These are phyloP conservation scores for Sonneratia alba DNA, from an alignment of 345 rosid genomes.

Conservation along the genomic window DNA sequence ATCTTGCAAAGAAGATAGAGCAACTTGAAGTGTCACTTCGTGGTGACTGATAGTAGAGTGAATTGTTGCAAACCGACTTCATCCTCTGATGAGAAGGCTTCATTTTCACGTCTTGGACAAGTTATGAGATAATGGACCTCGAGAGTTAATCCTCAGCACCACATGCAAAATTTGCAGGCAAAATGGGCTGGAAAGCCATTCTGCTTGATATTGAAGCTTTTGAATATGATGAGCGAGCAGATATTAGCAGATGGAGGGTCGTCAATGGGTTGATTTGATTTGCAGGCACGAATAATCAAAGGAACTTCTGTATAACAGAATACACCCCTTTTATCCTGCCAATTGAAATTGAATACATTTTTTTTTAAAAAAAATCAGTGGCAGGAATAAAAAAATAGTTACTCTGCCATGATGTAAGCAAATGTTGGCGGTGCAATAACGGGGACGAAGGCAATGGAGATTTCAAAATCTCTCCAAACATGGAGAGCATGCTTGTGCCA, in stretches of 20 bases:
- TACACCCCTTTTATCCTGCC: too few relatives aligned
- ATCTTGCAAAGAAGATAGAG: conserved; percentile 67
- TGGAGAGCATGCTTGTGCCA: background rate
- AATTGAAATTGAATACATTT: too few relatives aligned
- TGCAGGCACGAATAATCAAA: background rate
- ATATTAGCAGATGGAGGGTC: background rate
- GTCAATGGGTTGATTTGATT: background rate
- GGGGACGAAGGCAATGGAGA: background rate
- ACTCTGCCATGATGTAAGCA: background rate
- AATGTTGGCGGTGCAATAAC: background rate
- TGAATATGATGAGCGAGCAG: background rate
- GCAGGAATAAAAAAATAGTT: too few relatives aligned
- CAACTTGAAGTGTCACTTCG: conserved; percentile 62
- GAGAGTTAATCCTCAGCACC: background rate
- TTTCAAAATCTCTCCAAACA: background rate
- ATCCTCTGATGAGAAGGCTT: background rate
- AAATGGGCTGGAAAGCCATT: background rate
- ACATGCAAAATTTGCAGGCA: background rate
- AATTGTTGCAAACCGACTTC: background rate
- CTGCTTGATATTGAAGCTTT: background rate
- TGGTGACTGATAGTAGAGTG: conserved; percentile 20
- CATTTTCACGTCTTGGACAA: background rate
- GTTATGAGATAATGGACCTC: background rate
- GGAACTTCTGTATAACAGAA: too few relatives aligned
- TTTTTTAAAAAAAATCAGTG: too few relatives aligned